A percentile compares a stretch with the other conserved stretches of the same genome.
These are phyloP conservation scores for Cantharellus anzutake DNA, from an alignment of 768 basidiomycete genomes.

Conservation along the genomic window DNA sequence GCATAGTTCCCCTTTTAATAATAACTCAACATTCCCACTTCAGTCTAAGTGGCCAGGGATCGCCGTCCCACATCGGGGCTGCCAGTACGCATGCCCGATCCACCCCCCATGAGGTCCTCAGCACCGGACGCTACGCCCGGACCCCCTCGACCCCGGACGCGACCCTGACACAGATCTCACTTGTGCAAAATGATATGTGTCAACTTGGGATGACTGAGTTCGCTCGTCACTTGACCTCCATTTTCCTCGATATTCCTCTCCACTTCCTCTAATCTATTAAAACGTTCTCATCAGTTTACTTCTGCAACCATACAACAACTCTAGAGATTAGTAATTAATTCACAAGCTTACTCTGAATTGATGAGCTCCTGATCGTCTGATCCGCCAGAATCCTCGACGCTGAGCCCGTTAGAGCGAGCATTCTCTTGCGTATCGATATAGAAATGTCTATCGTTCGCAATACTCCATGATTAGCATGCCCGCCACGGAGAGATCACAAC, in stretches of 20 bases:
- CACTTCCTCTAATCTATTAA: constrained; percentile 34
- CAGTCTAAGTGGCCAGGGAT: no score
- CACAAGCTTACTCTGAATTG: constrained; percentile 27
- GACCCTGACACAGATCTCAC: constrained; percentile 54
- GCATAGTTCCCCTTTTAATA: no score
- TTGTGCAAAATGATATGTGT: constrained; percentile 79
- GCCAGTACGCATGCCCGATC: no score
- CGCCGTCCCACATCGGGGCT: no score
- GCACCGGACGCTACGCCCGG: no score
- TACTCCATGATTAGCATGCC: constrained; percentile 1
- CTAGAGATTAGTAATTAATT: not conserved
- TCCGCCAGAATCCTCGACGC: constrained; percentile 20
- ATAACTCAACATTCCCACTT: no score
- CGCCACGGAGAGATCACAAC: not conserved
- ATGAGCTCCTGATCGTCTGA: constrained; percentile 26
- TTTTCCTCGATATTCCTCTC: constrained; percentile 36
- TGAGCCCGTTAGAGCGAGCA: constrained; percentile 44
- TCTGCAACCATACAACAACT: not conserved
- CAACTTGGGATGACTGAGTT: constrained; percentile 54
- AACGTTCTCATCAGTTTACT: not conserved
- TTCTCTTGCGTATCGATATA: constrained; percentile 74
- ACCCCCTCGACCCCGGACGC: no score
- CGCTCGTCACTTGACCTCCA: constrained; percentile 47
- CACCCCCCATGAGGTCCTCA: no score
- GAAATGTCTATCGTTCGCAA: constrained; percentile 43